These are phyloP conservation scores for Talaromyces adpressus DNA, from an alignment of 495 filamentous ascomycete species.

Conservation along the genomic window DNA sequence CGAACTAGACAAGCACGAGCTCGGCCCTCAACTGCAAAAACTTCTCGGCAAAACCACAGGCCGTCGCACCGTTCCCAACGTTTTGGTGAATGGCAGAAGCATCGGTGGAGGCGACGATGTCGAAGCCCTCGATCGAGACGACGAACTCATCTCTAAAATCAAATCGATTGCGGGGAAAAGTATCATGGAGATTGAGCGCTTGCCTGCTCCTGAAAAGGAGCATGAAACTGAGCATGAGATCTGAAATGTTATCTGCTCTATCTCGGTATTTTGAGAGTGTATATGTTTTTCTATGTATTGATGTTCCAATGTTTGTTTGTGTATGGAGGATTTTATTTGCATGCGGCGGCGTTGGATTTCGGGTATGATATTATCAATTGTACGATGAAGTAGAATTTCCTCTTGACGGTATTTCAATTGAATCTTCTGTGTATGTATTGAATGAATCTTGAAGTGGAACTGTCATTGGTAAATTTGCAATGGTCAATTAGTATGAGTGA, in stretches of 20 bases:
- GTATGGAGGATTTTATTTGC: neutral
- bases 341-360: neutral
- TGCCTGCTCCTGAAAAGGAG: neutral
- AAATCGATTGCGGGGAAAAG: constrained; percentile 65
- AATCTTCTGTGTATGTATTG: neutral
- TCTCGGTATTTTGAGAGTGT: neutral
- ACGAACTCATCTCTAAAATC: constrained; percentile 64
- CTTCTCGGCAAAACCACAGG: constrained; percentile 65
- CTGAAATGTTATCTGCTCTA: neutral
- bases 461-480: no score
- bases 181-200: constrained; percentile 42
- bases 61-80: constrained; percentile 81
- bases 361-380: neutral
- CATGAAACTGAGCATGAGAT: neutral
- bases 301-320: neutral
- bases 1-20: constrained; percentile 76
- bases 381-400: neutral
- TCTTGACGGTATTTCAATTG: neutral
- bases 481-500: no score
- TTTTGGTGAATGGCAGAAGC: constrained; percentile 78
- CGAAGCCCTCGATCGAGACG: constrained; percentile 59
- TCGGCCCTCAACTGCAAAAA: constrained; percentile 64
- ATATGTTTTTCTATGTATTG: neutral
- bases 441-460: neutral
- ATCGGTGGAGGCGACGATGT: constrained; percentile 91